These are phyloP conservation scores for Aspergillus brunneoviolaceus DNA, from an alignment of 2,329 filamentous ascomycete species.

Conservation along the genomic window DNA sequence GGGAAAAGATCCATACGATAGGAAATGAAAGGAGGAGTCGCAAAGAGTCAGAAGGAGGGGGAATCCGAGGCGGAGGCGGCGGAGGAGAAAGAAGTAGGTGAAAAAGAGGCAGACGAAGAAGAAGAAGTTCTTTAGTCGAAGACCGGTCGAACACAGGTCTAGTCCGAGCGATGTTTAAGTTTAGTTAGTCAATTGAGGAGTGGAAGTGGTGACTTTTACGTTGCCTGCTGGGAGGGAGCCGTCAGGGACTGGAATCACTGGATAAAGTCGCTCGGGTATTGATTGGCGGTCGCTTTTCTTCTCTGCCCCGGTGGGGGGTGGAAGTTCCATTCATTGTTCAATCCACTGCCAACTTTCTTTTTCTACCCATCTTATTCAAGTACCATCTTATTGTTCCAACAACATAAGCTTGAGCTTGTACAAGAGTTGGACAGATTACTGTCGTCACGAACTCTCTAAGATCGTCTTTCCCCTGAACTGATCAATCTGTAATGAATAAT, in stretches of 20 bases:
- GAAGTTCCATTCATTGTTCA: neutral
- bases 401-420: neutral
- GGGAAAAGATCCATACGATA: conserved; percentile 1
- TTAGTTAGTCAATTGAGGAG: neutral
- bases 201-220: conserved; percentile 1
- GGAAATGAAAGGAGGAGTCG: neutral
- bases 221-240: neutral
- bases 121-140: neutral
- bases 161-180: neutral
- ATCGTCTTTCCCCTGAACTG: neutral
- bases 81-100: neutral
- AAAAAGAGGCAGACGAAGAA: neutral
- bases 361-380: too few relatives aligned
- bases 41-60: neutral
- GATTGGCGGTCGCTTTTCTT: conserved; percentile 2
- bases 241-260: conserved; percentile 1
- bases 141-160: neutral
- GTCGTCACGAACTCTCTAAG: neutral
- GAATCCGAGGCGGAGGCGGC: neutral
- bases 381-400: neutral
- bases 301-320: neutral
- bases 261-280: neutral
- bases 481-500: neutral
- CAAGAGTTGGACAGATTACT: neutral
- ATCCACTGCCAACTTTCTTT: neutral